Percentiles rank a stretch among this genome's conserved stretches.
Evolutionary conservation across 805 yeast genomes (phyloP).

Genomic region (Candida manassasensis): DNA sequence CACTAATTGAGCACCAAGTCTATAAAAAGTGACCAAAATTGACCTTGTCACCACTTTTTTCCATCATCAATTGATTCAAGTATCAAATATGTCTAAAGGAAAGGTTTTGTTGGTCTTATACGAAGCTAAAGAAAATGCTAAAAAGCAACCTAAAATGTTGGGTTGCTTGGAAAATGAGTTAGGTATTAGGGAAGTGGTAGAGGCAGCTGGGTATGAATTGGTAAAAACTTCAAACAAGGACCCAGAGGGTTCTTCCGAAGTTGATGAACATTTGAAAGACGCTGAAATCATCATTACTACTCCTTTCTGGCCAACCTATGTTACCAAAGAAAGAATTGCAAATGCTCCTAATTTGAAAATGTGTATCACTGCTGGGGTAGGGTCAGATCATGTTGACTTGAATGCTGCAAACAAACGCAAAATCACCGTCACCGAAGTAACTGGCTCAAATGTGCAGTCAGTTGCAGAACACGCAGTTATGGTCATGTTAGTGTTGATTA

Average conservation of each 20-base stretch:
- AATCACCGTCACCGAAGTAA: constrained; percentile 74
- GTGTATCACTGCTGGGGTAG: constrained; percentile 77
- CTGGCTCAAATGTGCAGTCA: constrained; percentile 78
- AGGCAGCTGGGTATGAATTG: constrained; percentile 60
- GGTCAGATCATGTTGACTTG: constrained; percentile 76
- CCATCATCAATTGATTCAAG: too few relatives aligned
- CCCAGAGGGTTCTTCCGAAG: constrained; percentile 46
- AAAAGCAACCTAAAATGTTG: constrained; percentile 54
- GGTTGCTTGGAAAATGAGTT: constrained; percentile 75
- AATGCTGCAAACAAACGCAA: constrained; percentile 59
- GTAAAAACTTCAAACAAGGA: constrained; percentile 68
- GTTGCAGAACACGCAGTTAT: constrained; percentile 79
- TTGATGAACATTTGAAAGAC: constrained; percentile 63
- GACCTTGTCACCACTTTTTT: too few relatives aligned
- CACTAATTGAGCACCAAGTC: too few relatives aligned
- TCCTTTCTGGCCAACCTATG: constrained; percentile 79
- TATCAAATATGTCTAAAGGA: constrained; percentile 24
- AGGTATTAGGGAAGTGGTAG: constrained; percentile 63
- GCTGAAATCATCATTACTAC: constrained; percentile 78
- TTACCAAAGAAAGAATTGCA: constrained; percentile 60
- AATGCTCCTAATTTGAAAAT: constrained; percentile 69
- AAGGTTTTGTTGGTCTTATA: constrained; percentile 54
- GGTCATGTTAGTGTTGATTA: constrained; percentile 65
- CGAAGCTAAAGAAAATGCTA: constrained; percentile 55
- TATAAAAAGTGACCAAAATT: too few relatives aligned